A percentile compares a stretch with the other conserved stretches of the same genome.
Conservation (phyloP, 345 rosid species). For the Citrus hindsii region DNA sequence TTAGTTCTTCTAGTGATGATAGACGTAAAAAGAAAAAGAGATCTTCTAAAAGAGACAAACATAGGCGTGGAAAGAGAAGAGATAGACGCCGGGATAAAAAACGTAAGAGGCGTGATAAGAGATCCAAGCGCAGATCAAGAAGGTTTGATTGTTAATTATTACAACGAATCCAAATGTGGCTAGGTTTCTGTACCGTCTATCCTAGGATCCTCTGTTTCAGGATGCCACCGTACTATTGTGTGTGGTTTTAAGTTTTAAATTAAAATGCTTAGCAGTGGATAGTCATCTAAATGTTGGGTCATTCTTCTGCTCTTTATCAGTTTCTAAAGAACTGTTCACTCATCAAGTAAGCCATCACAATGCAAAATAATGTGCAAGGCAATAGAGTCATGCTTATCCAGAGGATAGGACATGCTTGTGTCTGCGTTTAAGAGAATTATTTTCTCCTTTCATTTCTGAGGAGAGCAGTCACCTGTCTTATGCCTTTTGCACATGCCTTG, state of each 20-base stretch:
- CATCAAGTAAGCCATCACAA: not conserved
- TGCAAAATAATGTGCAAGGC: not conserved
- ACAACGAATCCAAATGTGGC: not conserved
- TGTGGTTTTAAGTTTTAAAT: not conserved
- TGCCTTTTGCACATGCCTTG: not conserved
- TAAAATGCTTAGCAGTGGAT: not conserved
- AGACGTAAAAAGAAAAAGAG: slow-evolving; percentile 76
- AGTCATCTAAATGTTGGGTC: not conserved
- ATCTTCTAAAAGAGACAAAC: slow-evolving; percentile 68
- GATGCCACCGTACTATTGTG: not conserved
- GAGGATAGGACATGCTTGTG: not conserved
- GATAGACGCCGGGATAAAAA: slow-evolving; percentile 77
- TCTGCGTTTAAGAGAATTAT: not conserved
- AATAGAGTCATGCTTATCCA: not conserved
- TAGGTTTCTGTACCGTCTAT: not conserved
- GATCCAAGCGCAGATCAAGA: slow-evolving; percentile 69
- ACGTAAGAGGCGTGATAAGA: slow-evolving; percentile 63
- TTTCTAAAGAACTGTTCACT: not conserved
- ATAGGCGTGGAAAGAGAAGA: slow-evolving; percentile 64
- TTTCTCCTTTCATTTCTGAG: not conserved
- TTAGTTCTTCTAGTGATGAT: slow-evolving; percentile 88
- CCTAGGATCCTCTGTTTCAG: not conserved
- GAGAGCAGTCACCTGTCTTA: not conserved
- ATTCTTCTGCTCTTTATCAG: not conserved
- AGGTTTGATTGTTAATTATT: slow-evolving; percentile 40